Conservation (phyloP, 345 rosid species). For the Gossypium longicalyx region DNA sequence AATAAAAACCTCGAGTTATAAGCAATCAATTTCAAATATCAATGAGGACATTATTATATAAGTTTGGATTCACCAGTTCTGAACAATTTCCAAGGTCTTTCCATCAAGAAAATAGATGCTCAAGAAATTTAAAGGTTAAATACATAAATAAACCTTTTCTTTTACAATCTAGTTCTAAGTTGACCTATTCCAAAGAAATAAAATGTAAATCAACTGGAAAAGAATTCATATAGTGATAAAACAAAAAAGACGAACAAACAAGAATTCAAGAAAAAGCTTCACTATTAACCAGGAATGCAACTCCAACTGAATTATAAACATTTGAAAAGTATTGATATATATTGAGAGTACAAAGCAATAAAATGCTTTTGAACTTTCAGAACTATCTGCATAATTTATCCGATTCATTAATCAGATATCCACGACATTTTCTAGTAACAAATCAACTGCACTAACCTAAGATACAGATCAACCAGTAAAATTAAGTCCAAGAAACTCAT, state of each 20-base stretch:
- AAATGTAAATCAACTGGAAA: too few relatives aligned
- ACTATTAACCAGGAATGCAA: not conserved
- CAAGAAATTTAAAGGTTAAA: not conserved
- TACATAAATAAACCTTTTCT: not conserved
- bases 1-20: not conserved
- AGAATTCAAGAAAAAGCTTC: not conserved
- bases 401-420: not conserved
- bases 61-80: not conserved
- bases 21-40: not conserved
- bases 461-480: constrained; percentile 12
- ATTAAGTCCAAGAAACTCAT: constrained; percentile 7
- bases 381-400: not conserved
- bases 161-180: not conserved
- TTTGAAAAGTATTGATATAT: not conserved
- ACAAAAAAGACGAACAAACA: not conserved
- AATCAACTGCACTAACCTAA: not conserved
- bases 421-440: not conserved
- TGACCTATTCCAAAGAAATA: not conserved
- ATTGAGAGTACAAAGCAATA: not conserved
- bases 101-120: not conserved
- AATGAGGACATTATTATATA: not conserved
- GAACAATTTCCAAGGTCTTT: not conserved
- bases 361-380: not conserved
- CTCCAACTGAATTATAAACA: not conserved
- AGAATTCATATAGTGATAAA: too few relatives aligned